Conservation (phyloP, 805 yeast species). For the Candida silvatica region DNA sequence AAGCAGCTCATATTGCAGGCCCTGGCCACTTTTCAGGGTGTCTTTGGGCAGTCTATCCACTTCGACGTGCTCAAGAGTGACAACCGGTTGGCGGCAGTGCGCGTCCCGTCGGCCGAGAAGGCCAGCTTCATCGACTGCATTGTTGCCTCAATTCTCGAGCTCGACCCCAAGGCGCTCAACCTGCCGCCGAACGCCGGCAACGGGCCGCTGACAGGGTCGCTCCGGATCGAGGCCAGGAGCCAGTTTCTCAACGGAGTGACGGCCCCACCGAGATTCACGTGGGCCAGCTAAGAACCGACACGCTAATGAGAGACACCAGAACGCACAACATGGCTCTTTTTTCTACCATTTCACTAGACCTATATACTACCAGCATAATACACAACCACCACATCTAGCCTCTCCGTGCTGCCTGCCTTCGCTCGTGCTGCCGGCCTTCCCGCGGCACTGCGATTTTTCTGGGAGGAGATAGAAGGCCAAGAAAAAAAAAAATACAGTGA, state of each 20-base stretch:
- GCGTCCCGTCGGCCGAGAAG: conserved; percentile 17
- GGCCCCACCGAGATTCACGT: conserved; percentile 16
- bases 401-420: too few species aligned
- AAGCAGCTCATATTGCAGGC: conserved; percentile 15
- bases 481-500: too few species aligned
- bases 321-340: too few species aligned
- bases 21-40: conserved; percentile 17
- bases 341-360: too few species aligned
- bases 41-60: conserved; percentile 19
- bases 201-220: conserved; percentile 2
- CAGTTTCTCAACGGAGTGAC: conserved; percentile 18
- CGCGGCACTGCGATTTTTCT: too few species aligned
- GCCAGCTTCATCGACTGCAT: conserved; percentile 11
- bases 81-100: conserved; percentile 9
- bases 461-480: too few species aligned
- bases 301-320: too few species aligned
- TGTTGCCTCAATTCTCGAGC: conserved; percentile 4
- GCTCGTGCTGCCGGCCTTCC: too few species aligned
- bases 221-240: conserved; percentile 10
- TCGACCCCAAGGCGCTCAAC: neutral
- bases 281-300: too few species aligned
- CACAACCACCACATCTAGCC: too few species aligned
- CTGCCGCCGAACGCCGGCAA: neutral
- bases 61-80: conserved; percentile 14
- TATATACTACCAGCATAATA: too few species aligned